Conservation (phyloP, 352 stramenopile species). For the Globisporangium ultimum region DNA sequence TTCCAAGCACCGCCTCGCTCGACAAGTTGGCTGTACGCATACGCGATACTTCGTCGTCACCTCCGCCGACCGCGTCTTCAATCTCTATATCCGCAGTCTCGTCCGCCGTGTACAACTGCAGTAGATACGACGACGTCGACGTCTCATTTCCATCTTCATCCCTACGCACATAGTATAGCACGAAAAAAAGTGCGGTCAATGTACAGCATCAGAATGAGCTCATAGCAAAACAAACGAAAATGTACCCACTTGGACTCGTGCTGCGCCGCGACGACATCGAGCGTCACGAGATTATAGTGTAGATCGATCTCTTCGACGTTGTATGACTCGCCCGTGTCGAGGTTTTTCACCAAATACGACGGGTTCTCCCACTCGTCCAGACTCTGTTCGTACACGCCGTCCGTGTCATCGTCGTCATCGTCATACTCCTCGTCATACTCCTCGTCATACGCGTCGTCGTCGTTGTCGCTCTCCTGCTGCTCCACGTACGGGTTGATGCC, state of each 20-base stretch:
- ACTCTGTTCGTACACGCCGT: constrained; percentile 16
- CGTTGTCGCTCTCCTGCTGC: constrained; percentile 16
- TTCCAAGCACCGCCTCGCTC: constrained; percentile 16
- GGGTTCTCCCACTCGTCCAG: constrained; percentile 69
- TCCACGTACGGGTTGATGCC: constrained; percentile 55
- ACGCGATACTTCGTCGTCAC: constrained; percentile 23
- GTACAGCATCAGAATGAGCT: neutral
- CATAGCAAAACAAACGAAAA: neutral
- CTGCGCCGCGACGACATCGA: constrained; percentile 61
- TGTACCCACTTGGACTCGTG: constrained; percentile 40
- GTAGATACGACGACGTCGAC: constrained; percentile 62
- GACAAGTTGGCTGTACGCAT: constrained; percentile 52
- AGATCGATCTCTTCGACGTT: constrained; percentile 82
- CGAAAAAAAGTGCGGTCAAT: neutral
- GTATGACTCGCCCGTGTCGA: constrained; percentile 78
- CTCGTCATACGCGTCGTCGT: constrained; percentile 34
- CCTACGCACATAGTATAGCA: neutral
- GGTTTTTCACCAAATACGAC: constrained; percentile 77
- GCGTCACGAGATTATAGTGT: constrained; percentile 71
- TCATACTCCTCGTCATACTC: constrained; percentile 18
- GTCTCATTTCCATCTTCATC: constrained; percentile 14
- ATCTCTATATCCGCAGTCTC: constrained; percentile 83
- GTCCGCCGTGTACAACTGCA: constrained; percentile 75
- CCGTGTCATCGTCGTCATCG: constrained; percentile 13
- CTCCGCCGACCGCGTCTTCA: constrained; percentile 27